Evolutionary conservation across 2,329 filamentous ascomycete genomes (phyloP).

Genomic region (Fusarium protoensiforme): DNA sequence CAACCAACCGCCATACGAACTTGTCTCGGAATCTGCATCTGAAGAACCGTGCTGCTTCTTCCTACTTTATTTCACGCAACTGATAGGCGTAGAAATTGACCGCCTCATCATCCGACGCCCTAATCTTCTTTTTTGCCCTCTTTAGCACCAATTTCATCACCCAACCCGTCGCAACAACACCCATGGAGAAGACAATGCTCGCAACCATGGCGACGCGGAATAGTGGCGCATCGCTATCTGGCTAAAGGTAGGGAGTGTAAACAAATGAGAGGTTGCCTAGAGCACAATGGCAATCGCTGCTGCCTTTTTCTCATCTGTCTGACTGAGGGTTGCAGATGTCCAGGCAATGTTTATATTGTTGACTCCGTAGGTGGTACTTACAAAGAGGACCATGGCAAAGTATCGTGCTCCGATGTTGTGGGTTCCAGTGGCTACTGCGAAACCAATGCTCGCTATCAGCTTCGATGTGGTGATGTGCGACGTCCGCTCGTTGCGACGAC

Average conservation of each 20-base stretch:
- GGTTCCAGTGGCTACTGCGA: neutral
- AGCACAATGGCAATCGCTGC: neutral
- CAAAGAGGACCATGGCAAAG: neutral
- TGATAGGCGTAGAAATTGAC: neutral
- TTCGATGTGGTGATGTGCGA: neutral
- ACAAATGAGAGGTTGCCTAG: neutral
- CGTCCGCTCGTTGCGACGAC: neutral
- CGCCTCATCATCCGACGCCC: neutral
- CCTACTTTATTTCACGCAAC: neutral
- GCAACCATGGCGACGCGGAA: neutral
- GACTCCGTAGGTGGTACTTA: neutral
- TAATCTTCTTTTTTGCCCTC: neutral
- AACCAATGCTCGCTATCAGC: neutral
- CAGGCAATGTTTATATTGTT: neutral
- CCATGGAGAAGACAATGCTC: neutral
- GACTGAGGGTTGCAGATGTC: neutral
- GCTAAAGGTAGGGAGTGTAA: neutral
- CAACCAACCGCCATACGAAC: neutral
- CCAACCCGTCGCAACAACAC: neutral
- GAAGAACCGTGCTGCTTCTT: neutral
- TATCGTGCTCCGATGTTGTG: neutral
- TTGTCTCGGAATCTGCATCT: neutral
- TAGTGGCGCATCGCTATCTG: neutral
- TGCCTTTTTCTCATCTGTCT: neutral
- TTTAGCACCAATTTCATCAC: neutral